These are phyloP conservation scores for Leishmania tarentolae DNA, from an alignment of 208 protist species.

Conservation along the genomic window DNA sequence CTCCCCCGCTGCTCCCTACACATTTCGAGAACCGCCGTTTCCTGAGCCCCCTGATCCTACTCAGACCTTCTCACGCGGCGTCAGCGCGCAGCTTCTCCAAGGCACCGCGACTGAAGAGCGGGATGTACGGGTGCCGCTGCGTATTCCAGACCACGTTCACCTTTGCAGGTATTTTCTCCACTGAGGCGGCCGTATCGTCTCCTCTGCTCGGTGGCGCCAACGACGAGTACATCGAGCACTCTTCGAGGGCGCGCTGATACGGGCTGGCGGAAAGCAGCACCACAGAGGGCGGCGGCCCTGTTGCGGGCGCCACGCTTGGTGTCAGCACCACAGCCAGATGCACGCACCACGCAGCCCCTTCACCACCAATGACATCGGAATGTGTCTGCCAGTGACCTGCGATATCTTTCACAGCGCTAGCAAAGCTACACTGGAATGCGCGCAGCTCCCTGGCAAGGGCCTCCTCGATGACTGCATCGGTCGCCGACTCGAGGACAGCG, in stretches of 20 bases:
- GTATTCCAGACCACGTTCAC: slow-evolving; percentile 70
- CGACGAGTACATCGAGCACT: slow-evolving; percentile 56
- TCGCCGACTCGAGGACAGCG: slow-evolving; percentile 43
- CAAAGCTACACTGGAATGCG: slow-evolving; percentile 31
- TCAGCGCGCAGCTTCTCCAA: slow-evolving; percentile 44
- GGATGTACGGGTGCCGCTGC: slow-evolving; percentile 70
- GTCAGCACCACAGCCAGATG: slow-evolving; percentile 50
- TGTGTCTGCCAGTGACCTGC: slow-evolving; percentile 35
- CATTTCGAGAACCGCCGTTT: background rate
- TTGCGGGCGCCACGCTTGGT: background rate
- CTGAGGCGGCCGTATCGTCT: background rate
- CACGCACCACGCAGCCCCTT: slow-evolving; percentile 51
- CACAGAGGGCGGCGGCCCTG: slow-evolving; percentile 21
- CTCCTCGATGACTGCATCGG: slow-evolving; percentile 56
- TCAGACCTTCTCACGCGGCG: slow-evolving; percentile 1
- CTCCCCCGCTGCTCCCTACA: background rate
- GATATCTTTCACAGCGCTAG: slow-evolving; percentile 35
- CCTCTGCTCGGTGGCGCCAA: slow-evolving; percentile 8
- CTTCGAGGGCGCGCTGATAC: slow-evolving; percentile 63
- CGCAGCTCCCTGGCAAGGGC: slow-evolving; percentile 51
- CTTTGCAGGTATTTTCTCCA: background rate
- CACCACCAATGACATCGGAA: slow-evolving; percentile 7
- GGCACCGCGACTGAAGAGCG: slow-evolving; percentile 63
- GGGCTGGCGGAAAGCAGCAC: slow-evolving; percentile 61
- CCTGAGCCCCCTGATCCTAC: too few relatives aligned